These are phyloP conservation scores for Akanthomyces dipterigenus DNA, from an alignment of 2,329 filamentous ascomycete species.

Conservation along the genomic window DNA sequence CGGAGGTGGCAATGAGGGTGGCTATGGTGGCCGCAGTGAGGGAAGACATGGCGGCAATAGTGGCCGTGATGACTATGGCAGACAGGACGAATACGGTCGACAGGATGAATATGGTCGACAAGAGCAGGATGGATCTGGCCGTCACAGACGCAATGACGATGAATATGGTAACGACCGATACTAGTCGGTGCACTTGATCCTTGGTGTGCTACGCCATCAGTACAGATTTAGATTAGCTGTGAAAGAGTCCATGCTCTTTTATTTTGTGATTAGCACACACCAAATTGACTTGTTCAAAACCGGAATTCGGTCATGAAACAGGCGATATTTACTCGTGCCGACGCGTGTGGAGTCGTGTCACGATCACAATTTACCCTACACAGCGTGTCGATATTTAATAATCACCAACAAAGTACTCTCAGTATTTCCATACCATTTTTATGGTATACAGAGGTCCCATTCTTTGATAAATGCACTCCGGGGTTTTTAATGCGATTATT, in stretches of 20 bases:
- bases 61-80: background rate
- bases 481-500: no score
- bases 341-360: background rate
- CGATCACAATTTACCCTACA: background rate
- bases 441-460: no score
- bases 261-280: background rate
- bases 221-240: background rate
- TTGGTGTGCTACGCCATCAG: background rate
- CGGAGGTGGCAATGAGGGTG: no score
- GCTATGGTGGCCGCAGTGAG: constrained; percentile 10
- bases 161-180: constrained; percentile 4
- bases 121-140: background rate
- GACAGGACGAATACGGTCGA: background rate
- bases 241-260: background rate
- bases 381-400: background rate
- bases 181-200: background rate
- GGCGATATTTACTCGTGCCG: background rate
- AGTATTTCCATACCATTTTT: no score
- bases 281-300: background rate
- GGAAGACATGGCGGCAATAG: constrained; percentile 7
- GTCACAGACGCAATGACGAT: background rate
- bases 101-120: background rate
- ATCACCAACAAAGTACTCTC: background rate
- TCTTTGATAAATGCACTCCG: background rate
- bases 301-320: background rate